These are phyloP conservation scores for Cyclotella distinguenda DNA, from an alignment of 108 stramenopile species.

Conservation along the genomic window DNA sequence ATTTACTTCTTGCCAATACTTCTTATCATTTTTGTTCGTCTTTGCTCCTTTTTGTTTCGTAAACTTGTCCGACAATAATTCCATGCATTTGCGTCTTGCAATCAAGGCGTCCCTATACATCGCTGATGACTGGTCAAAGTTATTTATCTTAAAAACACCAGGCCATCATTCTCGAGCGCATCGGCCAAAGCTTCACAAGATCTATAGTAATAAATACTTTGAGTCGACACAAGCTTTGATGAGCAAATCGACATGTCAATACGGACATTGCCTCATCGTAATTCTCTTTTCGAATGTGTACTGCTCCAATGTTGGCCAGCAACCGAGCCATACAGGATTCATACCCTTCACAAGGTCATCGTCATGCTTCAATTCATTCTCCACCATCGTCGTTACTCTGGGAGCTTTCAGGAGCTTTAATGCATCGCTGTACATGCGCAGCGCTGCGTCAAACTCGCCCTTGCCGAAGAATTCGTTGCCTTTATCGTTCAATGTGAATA, in stretches of 20 bases:
- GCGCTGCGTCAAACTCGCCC: slow-evolving; percentile 46
- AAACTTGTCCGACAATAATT: slow-evolving; percentile 30
- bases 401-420: slow-evolving; percentile 39
- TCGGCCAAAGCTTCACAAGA: slow-evolving; percentile 43
- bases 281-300: slow-evolving; percentile 39
- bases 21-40: slow-evolving; percentile 24
- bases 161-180: slow-evolving; percentile 46
- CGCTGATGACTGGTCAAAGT: slow-evolving; percentile 27
- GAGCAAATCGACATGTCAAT: slow-evolving; percentile 39
- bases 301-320: slow-evolving; percentile 48
- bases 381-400: slow-evolving; percentile 19
- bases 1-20: slow-evolving; percentile 34
- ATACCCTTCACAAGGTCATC: slow-evolving; percentile 23
- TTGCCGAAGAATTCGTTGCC: slow-evolving; percentile 49
- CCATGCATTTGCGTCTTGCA: slow-evolving; percentile 37
- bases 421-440: slow-evolving; percentile 54
- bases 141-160: slow-evolving; percentile 40
- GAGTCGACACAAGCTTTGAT: slow-evolving; percentile 27
- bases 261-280: slow-evolving; percentile 37
- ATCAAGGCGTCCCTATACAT: slow-evolving; percentile 43
- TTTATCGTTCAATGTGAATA: slow-evolving; percentile 43
- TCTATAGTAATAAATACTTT: slow-evolving; percentile 31
- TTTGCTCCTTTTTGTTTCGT: slow-evolving; percentile 19
- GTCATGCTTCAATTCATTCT: slow-evolving; percentile 7
- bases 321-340: slow-evolving; percentile 40